A percentile compares a stretch with the other conserved stretches of the same genome.
phyloP scores from a whole-genome alignment of 2,329 filamentous ascomycete genomes.

The Beauveria sp. region DNA sequence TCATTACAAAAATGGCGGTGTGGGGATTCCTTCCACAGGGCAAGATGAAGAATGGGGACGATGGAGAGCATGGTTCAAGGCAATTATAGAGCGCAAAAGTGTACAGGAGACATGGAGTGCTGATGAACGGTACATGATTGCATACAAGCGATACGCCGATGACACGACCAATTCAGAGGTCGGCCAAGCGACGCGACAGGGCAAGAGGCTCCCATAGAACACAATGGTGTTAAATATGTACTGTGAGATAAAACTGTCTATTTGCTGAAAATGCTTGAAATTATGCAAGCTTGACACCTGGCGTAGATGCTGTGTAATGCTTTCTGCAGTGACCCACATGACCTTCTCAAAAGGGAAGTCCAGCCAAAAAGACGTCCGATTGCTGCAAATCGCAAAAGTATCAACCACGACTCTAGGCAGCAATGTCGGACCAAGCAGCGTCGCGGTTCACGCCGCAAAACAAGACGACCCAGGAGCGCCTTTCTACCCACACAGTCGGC shows the following conservation, averaged over 20 bases:
- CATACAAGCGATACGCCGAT: slow-evolving; percentile 62
- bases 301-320: no score
- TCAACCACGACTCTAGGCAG: slow-evolving; percentile 2
- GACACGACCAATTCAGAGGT: slow-evolving; percentile 56
- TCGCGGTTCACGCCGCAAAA: slow-evolving; percentile 69
- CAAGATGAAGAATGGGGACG: slow-evolving; percentile 54
- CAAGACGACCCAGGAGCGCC: slow-evolving; percentile 68
- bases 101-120: slow-evolving; percentile 62
- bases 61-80: slow-evolving; percentile 58
- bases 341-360: not conserved
- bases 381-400: not conserved
- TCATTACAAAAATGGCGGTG: slow-evolving; percentile 57
- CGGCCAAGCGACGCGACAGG: slow-evolving; percentile 54
- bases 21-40: slow-evolving; percentile 38
- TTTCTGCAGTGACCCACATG: not conserved
- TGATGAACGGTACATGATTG: slow-evolving; percentile 56
- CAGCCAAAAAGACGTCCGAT: not conserved
- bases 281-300: no score
- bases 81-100: slow-evolving; percentile 51
- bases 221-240: no score
- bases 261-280: no score
- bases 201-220: slow-evolving; percentile 50
- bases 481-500: slow-evolving; percentile 82
- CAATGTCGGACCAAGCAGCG: slow-evolving; percentile 33
- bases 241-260: no score